These are phyloP conservation scores for Colletotrichum lupini DNA, from an alignment of 2,329 filamentous ascomycete genomes.

Conservation along the genomic window DNA sequence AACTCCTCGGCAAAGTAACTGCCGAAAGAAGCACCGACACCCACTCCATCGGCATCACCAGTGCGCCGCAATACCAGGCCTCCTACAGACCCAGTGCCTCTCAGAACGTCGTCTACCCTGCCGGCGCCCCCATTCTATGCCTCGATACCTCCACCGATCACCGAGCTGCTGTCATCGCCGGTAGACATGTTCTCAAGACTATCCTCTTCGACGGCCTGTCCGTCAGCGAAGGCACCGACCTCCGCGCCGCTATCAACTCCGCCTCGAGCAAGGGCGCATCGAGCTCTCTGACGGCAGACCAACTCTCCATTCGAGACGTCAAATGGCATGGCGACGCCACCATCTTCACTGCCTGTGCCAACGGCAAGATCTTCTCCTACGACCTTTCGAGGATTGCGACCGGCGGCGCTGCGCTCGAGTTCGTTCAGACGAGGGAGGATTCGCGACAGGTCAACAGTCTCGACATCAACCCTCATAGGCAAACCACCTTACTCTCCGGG, in stretches of 20 bases:
- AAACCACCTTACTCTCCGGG: constrained; percentile 68
- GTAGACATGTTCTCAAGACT: constrained; percentile 71
- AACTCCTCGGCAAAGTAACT: constrained; percentile 66
- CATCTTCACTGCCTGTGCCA: constrained; percentile 72
- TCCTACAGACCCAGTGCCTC: constrained; percentile 64
- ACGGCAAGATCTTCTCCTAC: constrained; percentile 74
- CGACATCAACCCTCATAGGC: constrained; percentile 70
- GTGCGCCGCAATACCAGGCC: constrained; percentile 51
- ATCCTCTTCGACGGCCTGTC: constrained; percentile 64
- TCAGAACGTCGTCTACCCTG: constrained; percentile 65
- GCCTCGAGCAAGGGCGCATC: constrained; percentile 54
- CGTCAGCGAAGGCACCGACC: constrained; percentile 67
- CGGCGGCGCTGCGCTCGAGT: constrained; percentile 59
- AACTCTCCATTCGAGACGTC: constrained; percentile 72
- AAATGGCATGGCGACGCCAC: constrained; percentile 67
- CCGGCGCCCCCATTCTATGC: constrained; percentile 64
- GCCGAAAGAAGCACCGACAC: constrained; percentile 58
- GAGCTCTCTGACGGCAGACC: constrained; percentile 55
- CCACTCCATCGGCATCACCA: constrained; percentile 56
- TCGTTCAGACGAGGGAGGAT: constrained; percentile 69
- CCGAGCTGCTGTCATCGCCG: constrained; percentile 66
- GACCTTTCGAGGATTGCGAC: constrained; percentile 64
- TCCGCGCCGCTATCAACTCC: constrained; percentile 66
- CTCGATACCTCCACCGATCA: constrained; percentile 70
- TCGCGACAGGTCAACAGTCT: constrained; percentile 72